These are phyloP conservation scores for Rhodamnia rubescens DNA, from an alignment of 345 rosid genomes.

Conservation along the genomic window DNA sequence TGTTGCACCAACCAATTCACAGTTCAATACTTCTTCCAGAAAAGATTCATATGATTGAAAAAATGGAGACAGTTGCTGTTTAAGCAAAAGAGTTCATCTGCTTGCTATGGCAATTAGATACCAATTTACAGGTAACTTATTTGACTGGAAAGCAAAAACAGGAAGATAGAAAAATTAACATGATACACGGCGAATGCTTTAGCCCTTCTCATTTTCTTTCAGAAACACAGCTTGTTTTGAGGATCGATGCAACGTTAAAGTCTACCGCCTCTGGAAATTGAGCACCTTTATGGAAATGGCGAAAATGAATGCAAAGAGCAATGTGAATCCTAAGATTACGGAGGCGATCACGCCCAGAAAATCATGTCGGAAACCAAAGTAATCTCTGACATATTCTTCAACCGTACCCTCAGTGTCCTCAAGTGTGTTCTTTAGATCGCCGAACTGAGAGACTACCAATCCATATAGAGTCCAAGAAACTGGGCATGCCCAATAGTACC, in stretches of 20 bases:
- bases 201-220: neutral
- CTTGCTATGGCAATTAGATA: neutral
- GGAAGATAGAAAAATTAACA: neutral
- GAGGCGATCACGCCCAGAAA: conserved; percentile 19
- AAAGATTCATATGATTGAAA: neutral
- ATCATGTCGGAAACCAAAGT: conserved; percentile 21
- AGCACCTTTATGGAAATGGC: conserved; percentile 12
- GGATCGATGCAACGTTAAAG: neutral
- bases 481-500: conserved; percentile 32
- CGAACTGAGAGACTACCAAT: conserved; percentile 24
- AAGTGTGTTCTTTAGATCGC: conserved; percentile 3
- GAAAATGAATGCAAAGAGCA: conserved; percentile 16
- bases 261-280: conserved; percentile 23
- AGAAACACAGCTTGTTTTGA: neutral
- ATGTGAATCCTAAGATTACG: conserved; percentile 8
- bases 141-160: neutral
- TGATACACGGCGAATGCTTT: neutral
- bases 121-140: neutral
- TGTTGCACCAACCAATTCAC: neutral
- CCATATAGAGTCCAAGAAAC: conserved; percentile 30
- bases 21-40: neutral
- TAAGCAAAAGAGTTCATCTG: neutral
- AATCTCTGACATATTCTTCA: conserved; percentile 1
- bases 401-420: conserved; percentile 7
- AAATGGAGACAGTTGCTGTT: neutral